These are phyloP conservation scores for Acanthamoeba pearcei DNA, from an alignment of 208 protist species.

Conservation along the genomic window DNA sequence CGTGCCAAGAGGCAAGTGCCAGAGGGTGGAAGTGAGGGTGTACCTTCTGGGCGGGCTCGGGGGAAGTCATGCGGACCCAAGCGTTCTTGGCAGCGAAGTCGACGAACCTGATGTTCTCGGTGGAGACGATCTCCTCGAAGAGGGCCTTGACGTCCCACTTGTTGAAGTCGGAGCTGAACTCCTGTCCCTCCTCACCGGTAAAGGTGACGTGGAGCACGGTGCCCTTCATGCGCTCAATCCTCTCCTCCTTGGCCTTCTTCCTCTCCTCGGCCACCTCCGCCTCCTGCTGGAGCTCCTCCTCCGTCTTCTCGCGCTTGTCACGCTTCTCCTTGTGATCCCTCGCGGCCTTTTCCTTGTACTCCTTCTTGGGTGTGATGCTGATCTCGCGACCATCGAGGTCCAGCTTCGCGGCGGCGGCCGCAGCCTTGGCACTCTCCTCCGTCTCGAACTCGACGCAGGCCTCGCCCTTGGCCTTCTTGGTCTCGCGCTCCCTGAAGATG, in stretches of 20 bases:
- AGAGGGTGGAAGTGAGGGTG: not conserved
- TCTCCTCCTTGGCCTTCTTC: not conserved
- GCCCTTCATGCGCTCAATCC: not conserved
- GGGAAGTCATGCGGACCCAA: not conserved
- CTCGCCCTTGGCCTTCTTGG: constrained; percentile 67
- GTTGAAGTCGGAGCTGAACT: not conserved
- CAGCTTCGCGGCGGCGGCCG: not conserved
- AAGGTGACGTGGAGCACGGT: constrained; percentile 18
- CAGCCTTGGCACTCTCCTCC: constrained; percentile 36
- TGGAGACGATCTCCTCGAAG: not conserved
- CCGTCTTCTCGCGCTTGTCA: not conserved
- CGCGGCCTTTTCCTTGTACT: not conserved
- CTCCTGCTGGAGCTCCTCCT: not conserved
- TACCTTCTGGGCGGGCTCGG: constrained; percentile 14
- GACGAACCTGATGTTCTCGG: not conserved
- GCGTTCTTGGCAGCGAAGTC: not conserved
- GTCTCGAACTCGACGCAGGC: constrained; percentile 67
- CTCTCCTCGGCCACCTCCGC: not conserved
- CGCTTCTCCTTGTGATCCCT: constrained; percentile 5
- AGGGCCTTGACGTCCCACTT: constrained; percentile 28
- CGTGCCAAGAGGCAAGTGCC: not conserved
- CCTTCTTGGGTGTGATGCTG: constrained; percentile 16
- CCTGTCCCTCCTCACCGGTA: not conserved
- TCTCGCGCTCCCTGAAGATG: constrained; percentile 27
- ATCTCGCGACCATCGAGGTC: not conserved